Conservation (phyloP, 495 filamentous ascomycete species). For the Sporormia fimetaria region DNA sequence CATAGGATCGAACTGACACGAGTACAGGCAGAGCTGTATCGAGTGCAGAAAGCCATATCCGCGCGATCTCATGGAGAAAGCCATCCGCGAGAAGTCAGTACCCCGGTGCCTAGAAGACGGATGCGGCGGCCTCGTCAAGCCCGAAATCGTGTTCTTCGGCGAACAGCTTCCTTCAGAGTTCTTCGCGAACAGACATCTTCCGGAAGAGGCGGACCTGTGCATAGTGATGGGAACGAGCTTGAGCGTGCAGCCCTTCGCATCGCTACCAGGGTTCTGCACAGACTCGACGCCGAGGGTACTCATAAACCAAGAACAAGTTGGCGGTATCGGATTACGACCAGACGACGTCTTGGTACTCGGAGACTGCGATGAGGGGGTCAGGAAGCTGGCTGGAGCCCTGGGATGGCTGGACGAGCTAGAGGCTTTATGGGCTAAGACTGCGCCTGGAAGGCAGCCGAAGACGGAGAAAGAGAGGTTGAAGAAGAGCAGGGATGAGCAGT, state of each 20-base stretch:
- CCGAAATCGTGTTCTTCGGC: conserved; percentile 94
- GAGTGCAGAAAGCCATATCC: conserved; percentile 68
- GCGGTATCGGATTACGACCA: conserved; percentile 58
- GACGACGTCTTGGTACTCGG: conserved; percentile 69
- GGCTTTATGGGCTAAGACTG: conserved; percentile 48
- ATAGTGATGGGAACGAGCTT: conserved; percentile 91
- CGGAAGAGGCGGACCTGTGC: conserved; percentile 59
- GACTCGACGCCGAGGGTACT: conserved; percentile 61
- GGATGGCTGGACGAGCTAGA: conserved; percentile 86
- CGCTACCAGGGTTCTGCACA: conserved; percentile 52
- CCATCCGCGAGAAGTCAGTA: conserved; percentile 50
- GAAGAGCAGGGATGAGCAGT: conserved; percentile 40
- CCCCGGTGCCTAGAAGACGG: conserved; percentile 48
- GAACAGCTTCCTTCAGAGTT: conserved; percentile 62
- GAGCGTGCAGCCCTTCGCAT: conserved; percentile 79
- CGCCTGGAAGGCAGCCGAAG: conserved; percentile 25
- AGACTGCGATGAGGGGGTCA: conserved; percentile 75
- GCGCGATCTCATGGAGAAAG: conserved; percentile 56
- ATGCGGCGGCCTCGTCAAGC: conserved; percentile 82
- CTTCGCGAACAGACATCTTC: conserved; percentile 45
- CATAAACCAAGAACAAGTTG: conserved; percentile 81
- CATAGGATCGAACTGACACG: neutral
- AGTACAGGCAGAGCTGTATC: conserved; percentile 59
- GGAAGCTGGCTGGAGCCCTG: conserved; percentile 65
- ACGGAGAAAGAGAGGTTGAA: conserved; percentile 10